Evolutionary conservation across 75 land plant genomes (phyloP).

Genomic region (Adiantum capillusveneris): DNA sequence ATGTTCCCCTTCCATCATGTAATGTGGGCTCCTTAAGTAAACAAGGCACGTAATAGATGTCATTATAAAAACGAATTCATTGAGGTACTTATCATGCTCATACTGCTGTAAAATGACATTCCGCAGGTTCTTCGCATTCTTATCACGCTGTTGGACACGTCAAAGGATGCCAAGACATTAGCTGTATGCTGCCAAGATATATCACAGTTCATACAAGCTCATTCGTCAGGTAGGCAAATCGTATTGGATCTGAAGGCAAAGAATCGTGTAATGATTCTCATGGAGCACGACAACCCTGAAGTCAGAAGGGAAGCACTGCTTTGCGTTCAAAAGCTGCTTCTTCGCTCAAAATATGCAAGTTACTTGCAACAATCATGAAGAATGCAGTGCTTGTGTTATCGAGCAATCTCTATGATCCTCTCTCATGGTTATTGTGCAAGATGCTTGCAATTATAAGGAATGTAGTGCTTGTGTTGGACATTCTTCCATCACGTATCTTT

Average conservation of each 20-base stretch:
- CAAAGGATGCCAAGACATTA: constrained; percentile 60
- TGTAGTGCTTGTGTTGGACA: too few species aligned
- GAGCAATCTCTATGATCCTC: too few species aligned
- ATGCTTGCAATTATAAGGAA: too few species aligned
- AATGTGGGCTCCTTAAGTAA: too few species aligned
- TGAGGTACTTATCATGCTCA: too few species aligned
- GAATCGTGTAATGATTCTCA: constrained; percentile 77
- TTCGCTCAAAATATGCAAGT: constrained; percentile 93
- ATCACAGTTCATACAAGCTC: constrained; percentile 80
- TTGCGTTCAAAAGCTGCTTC: constrained; percentile 86
- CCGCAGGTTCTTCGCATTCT: constrained; percentile 74
- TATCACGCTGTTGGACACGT: constrained; percentile 72
- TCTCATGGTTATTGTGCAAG: too few species aligned
- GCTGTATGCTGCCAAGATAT: constrained; percentile 92
- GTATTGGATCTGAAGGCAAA: constrained; percentile 77
- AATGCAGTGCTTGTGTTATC: too few species aligned
- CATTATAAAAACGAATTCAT: too few species aligned
- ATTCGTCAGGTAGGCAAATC: constrained; percentile 79
- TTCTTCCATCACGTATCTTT: too few species aligned
- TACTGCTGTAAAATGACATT: neutral
- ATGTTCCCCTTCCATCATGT: too few species aligned
- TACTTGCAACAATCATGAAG: too few species aligned
- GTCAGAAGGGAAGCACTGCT: constrained; percentile 80
- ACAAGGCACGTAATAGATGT: too few species aligned
- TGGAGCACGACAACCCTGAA: constrained; percentile 83